These are phyloP conservation scores for Dalbergia oliveri DNA, from an alignment of 306 rosid genomes.

Conservation along the genomic window DNA sequence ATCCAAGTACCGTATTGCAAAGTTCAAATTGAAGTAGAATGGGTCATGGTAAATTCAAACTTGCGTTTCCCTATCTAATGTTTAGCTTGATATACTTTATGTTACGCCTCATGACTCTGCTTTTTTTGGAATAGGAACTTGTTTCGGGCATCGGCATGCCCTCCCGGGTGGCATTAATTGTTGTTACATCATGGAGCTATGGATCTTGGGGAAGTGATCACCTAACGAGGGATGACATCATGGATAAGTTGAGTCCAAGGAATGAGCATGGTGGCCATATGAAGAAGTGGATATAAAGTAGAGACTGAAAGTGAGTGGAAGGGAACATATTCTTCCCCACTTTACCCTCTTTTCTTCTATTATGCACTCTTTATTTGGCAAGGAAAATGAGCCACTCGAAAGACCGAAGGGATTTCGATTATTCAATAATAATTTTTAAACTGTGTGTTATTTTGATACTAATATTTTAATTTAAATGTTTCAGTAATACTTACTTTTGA, in stretches of 20 bases:
- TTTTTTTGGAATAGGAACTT: background rate
- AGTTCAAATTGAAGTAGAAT: too few species aligned
- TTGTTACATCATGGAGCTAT: background rate
- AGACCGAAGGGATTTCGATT: background rate
- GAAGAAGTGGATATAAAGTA: background rate
- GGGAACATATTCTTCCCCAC: background rate
- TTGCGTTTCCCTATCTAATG: too few species aligned
- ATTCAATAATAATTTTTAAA: background rate
- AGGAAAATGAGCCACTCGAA: background rate
- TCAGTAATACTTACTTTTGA: background rate
- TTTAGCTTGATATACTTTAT: background rate
- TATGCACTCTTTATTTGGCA: background rate
- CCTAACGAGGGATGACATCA: conserved; percentile 1
- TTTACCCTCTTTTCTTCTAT: background rate
- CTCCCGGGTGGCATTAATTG: background rate
- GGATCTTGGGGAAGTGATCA: background rate
- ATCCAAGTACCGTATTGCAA: too few species aligned
- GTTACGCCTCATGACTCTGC: background rate
- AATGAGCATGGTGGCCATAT: background rate
- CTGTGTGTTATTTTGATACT: too few species aligned
- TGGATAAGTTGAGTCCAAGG: background rate
- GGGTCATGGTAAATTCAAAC: too few species aligned
- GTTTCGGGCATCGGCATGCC: background rate
- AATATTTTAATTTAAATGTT: too few species aligned
- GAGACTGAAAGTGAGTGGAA: background rate